A percentile compares a stretch with the other conserved stretches of the same genome.
phyloP scores from a whole-genome alignment of 805 yeast genomes.

The Kazachstania bromeliacearum region DNA sequence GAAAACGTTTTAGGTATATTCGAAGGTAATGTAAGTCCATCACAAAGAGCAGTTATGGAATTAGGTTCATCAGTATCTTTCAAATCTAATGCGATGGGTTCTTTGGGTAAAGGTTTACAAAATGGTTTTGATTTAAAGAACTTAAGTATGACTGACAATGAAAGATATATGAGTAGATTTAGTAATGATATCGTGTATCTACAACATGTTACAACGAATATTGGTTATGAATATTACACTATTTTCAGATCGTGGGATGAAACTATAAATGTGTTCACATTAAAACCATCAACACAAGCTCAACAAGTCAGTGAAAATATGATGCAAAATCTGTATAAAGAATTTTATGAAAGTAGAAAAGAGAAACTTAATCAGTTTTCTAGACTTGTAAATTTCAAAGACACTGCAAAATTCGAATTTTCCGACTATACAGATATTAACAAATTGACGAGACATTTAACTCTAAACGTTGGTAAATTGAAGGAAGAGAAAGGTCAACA shows the following conservation, averaged over 20 bases:
- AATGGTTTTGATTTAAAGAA: conserved; percentile 69
- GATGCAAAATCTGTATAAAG: conserved; percentile 45
- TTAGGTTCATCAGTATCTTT: conserved; percentile 68
- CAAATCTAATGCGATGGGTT: conserved; percentile 65
- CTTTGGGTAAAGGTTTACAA: conserved; percentile 76
- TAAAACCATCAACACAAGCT: conserved; percentile 62
- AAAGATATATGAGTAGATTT: conserved; percentile 46
- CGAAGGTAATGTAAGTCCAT: conserved; percentile 59
- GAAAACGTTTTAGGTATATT: conserved; percentile 58
- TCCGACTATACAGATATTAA: conserved; percentile 44
- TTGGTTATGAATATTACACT: conserved; percentile 63
- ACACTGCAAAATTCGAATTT: conserved; percentile 44
- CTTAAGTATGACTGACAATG: conserved; percentile 37
- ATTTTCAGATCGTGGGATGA: conserved; percentile 57
- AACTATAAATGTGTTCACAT: conserved; percentile 41
- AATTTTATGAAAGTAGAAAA: conserved; percentile 40
- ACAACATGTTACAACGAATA: conserved; percentile 56
- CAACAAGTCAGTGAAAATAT: conserved; percentile 30
- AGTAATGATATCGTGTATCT: conserved; percentile 52
- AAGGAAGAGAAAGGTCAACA: conserved; percentile 61
- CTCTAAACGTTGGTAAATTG: conserved; percentile 43
- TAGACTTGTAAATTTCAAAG: conserved; percentile 44
- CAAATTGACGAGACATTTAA: conserved; percentile 50
- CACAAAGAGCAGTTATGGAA: conserved; percentile 68
- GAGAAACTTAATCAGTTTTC: conserved; percentile 35